Evolutionary conservation across 129 eudicot genomes (phyloP), one percentile per base, ranked within the genome.

Genomic region (Calendula officinalis): DNA sequence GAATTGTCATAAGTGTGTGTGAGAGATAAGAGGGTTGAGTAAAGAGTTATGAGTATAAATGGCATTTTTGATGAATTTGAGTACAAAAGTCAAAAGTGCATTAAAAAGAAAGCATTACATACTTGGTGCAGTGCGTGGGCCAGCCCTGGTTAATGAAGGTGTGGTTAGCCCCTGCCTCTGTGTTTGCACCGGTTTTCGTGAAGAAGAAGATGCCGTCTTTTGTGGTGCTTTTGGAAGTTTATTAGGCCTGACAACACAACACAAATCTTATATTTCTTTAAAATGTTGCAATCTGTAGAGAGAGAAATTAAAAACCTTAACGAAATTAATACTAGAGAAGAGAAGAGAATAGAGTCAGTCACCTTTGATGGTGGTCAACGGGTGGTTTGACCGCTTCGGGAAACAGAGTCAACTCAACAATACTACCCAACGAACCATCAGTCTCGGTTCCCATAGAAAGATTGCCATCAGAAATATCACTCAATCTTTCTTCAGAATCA

Each of bases 371-470:
- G 43, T 65, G 66, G 57, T 79, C 89, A n/a, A 70, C 61, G 12
- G 86, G 48, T 47, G 69, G 77, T 71, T 80, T 78, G 40, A 80
- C 37, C 3, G 77, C 55, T 68, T 88, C 94, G n/a, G 90, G 88
- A 62, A 91, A 87, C 46, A 91, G 94, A 37, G 90, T 78, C 34
- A 80, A 72, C 84, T 84, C 97, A 6, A 84, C 81, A 41, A 84
- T 80, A 58, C 91, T 89, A 67, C 76, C 69, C 13, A 80, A 55
- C 8, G 98, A 87, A 48, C 90, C 88, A 72, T 91, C 94, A 4
- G 98, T 84, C 62, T 91, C 97, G 4, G 96, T 87, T 56, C 90
- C 96, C 94, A 87, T 87, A 1, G 96, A 91, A 59, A 91, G 98
- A 62, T 55, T 96, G 40, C 98, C 83, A 52, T 91, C 98, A 33